Evolutionary conservation across 2,329 filamentous ascomycete species (phyloP).

Genomic region (Setomelanomma holmii): DNA sequence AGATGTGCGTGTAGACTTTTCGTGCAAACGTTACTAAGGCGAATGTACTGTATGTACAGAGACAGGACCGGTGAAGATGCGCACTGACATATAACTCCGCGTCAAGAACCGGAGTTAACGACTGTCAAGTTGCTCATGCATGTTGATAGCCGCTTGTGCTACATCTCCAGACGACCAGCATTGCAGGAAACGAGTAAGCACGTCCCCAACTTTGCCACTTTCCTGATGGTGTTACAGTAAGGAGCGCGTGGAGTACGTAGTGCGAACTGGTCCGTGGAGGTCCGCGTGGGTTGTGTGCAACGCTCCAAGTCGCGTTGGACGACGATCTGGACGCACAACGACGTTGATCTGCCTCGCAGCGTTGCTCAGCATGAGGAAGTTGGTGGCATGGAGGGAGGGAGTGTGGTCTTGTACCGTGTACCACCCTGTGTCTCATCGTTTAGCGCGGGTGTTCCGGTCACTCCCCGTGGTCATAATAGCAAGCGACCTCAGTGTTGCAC

Average conservation of each 20-base stretch:
- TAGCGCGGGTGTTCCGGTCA: conserved; percentile 1
- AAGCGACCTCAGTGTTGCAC: not conserved
- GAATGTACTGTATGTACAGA: no score
- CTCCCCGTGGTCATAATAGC: not conserved
- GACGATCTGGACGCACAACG: not conserved
- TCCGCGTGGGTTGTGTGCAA: not conserved
- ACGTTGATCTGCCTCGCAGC: not conserved
- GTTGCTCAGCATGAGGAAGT: not conserved
- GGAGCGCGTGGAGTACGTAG: not conserved
- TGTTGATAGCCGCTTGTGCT: no score
- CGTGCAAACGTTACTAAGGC: no score
- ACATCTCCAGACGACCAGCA: no score
- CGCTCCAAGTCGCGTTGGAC: not conserved
- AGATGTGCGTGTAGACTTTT: no score
- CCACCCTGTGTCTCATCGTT: conserved; percentile 9
- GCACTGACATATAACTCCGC: no score
- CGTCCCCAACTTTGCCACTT: not conserved
- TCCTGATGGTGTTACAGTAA: not conserved
- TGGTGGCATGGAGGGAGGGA: not conserved
- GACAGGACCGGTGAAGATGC: no score
- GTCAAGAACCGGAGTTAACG: no score
- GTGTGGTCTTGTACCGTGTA: conserved; percentile 6
- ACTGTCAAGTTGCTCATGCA: no score
- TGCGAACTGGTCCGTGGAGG: not conserved
- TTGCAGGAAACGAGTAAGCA: no score